These are phyloP conservation scores for Hygrocybe coccinea DNA, from an alignment of 768 basidiomycete genomes.

Conservation along the genomic window DNA sequence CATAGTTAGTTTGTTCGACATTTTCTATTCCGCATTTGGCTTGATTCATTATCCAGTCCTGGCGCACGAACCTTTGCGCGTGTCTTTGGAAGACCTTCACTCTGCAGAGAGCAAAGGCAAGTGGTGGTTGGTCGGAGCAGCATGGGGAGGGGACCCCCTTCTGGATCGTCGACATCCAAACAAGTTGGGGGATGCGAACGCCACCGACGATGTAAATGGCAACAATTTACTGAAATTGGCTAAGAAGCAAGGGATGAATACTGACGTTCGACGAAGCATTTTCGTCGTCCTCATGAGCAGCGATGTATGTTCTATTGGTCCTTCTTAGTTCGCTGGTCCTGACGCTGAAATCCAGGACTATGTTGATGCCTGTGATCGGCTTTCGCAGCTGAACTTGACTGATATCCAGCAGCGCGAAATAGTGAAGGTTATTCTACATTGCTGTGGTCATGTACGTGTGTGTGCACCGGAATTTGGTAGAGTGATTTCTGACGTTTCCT, in stretches of 20 bases:
- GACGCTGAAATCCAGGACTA: slow-evolving; percentile 62
- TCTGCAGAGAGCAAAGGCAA: slow-evolving; percentile 83
- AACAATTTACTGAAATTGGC: slow-evolving; percentile 71
- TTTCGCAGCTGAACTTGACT: slow-evolving; percentile 75
- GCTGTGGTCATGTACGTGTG: slow-evolving; percentile 79
- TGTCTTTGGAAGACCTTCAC: slow-evolving; percentile 80
- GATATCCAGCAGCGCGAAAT: slow-evolving; percentile 94
- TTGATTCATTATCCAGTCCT: slow-evolving; percentile 46
- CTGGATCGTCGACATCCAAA: slow-evolving; percentile 55
- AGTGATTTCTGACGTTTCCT: slow-evolving; percentile 4
- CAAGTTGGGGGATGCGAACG: slow-evolving; percentile 21
- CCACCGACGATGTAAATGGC: slow-evolving; percentile 27
- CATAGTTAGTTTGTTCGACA: slow-evolving; percentile 46
- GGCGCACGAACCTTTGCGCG: slow-evolving; percentile 79
- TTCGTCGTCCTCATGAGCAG: slow-evolving; percentile 95
- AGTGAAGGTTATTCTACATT: slow-evolving; percentile 86
- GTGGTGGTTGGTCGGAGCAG: slow-evolving; percentile 98
- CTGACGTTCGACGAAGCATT: slow-evolving; percentile 84
- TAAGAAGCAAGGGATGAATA: slow-evolving; percentile 96
- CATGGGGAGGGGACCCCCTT: slow-evolving; percentile 90
- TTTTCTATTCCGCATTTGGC: neutral
- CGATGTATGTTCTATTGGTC: slow-evolving; percentile 53
- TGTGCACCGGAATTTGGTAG: slow-evolving; percentile 6
- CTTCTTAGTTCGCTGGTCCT: neutral
- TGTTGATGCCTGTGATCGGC: slow-evolving; percentile 89